Evolutionary conservation across 1,284 basidiomycete genomes (phyloP).

Genomic region (Ustilago nuda): DNA sequence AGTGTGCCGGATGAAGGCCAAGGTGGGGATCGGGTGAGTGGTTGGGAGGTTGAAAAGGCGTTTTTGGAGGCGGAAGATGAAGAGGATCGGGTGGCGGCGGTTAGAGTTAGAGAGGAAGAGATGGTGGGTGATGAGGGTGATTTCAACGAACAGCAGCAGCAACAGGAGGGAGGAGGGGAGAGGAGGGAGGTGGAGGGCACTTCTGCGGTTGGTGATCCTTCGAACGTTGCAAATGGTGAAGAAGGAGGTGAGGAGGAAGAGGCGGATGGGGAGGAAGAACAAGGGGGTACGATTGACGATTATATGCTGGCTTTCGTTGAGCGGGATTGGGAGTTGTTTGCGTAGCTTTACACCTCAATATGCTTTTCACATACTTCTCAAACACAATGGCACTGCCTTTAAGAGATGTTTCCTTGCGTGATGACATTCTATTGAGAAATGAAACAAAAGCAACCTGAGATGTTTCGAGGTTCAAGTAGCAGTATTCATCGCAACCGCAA

Average conservation of each 20-base stretch:
- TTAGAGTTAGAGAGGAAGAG: conserved; percentile 84
- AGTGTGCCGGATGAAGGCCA: conserved; percentile 62
- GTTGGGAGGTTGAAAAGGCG: conserved; percentile 74
- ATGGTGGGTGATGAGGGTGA: conserved; percentile 79
- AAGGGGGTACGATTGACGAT: conserved; percentile 81
- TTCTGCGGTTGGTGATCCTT: conserved; percentile 8
- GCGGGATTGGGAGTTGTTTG: conserved; percentile 81
- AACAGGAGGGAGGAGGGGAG: not conserved
- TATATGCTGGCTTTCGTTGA: conserved; percentile 86
- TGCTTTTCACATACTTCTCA: not conserved
- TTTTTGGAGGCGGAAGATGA: conserved; percentile 89
- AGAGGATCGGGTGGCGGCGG: conserved; percentile 84
- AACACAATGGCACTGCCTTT: not conserved
- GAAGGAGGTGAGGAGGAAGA: conserved; percentile 71
- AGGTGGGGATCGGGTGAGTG: conserved; percentile 55
- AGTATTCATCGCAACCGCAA: conserved; percentile 12
- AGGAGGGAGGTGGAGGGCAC: not conserved
- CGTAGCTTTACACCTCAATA: conserved; percentile 4
- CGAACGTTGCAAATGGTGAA: conserved; percentile 21
- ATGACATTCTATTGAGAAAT: too few relatives aligned
- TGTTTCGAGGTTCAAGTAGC: not conserved
- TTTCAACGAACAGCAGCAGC: conserved; percentile 26
- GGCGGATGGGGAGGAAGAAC: conserved; percentile 74
- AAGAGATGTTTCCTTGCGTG: too few relatives aligned
- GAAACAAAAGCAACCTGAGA: too few relatives aligned